Conservation (phyloP, 2,329 filamentous ascomycete species). For the Fusarium lateritium region DNA sequence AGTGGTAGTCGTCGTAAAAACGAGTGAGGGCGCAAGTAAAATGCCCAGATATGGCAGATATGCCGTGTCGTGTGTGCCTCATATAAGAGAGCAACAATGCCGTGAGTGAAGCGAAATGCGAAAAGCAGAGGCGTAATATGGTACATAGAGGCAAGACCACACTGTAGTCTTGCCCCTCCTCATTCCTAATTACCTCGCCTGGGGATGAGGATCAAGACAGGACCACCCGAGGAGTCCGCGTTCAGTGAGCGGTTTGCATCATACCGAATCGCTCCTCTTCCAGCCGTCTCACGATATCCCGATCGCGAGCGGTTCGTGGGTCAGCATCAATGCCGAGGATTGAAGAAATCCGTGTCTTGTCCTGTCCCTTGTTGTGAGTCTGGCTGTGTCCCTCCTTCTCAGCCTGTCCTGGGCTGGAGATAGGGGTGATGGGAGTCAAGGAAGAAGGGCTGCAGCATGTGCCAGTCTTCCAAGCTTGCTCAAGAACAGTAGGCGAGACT, state of each 20-base stretch:
- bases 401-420: slow-evolving; percentile 64
- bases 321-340: slow-evolving; percentile 73
- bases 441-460: slow-evolving; percentile 57
- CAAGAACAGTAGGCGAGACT: slow-evolving; percentile 73
- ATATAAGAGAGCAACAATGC: slow-evolving; percentile 30
- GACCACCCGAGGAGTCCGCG: slow-evolving; percentile 13
- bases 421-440: slow-evolving; percentile 67
- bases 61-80: slow-evolving; percentile 34
- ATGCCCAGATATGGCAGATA: slow-evolving; percentile 40
- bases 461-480: slow-evolving; percentile 77
- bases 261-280: slow-evolving; percentile 64
- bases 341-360: slow-evolving; percentile 74
- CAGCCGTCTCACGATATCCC: slow-evolving; percentile 69
- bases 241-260: slow-evolving; percentile 51
- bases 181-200: slow-evolving; percentile 25
- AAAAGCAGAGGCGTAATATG: slow-evolving; percentile 39
- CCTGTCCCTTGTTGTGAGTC: slow-evolving; percentile 56
- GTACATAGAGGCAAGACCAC: slow-evolving; percentile 34
- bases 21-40: slow-evolving; percentile 39
- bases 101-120: slow-evolving; percentile 40
- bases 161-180: slow-evolving; percentile 25
- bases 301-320: slow-evolving; percentile 69
- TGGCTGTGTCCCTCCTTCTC: slow-evolving; percentile 58
- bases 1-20: slow-evolving; percentile 36
- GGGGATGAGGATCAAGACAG: slow-evolving; percentile 22